A percentile compares a stretch with the other conserved stretches of the same genome.
phyloP scores from a whole-genome alignment of 2,329 filamentous ascomycete species.

The Aspergillus persii region DNA sequence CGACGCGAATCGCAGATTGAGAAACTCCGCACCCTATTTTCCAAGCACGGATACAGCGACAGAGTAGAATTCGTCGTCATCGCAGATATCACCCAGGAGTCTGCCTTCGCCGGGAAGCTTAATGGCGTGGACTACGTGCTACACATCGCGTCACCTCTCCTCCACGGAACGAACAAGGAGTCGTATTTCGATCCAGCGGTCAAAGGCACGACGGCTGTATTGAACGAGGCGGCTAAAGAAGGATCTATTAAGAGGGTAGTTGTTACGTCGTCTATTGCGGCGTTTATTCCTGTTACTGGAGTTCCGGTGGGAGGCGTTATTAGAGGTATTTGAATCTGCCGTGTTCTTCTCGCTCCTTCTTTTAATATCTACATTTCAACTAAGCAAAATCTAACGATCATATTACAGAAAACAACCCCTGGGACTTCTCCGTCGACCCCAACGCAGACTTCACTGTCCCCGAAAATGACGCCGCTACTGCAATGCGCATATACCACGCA shows the following conservation, averaged over 20 bases:
- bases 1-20: slow-evolving; percentile 18
- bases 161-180: slow-evolving; percentile 16
- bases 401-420: slow-evolving; percentile 21
- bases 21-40: slow-evolving; percentile 1
- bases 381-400: no score
- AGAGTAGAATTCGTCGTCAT: slow-evolving; percentile 19
- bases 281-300: slow-evolving; percentile 17
- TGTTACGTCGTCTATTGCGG: slow-evolving; percentile 20
- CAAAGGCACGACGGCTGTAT: slow-evolving; percentile 18
- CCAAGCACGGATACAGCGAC: slow-evolving; percentile 7
- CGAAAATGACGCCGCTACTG: slow-evolving; percentile 7
- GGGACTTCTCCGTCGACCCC: slow-evolving; percentile 19
- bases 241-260: slow-evolving; percentile 24
- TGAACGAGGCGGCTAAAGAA: slow-evolving; percentile 18
- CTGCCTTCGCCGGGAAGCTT: slow-evolving; percentile 15
- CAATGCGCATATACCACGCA: slow-evolving; percentile 21
- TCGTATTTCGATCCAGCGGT: slow-evolving; percentile 22
- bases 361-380: neutral
- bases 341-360: neutral
- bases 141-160: slow-evolving; percentile 26
- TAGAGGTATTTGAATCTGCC: slow-evolving; percentile 10
- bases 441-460: slow-evolving; percentile 13
- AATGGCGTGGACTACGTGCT: slow-evolving; percentile 24
- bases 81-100: slow-evolving; percentile 18
- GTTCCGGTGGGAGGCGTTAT: slow-evolving; percentile 18